Evolutionary conservation across 352 stramenopile species (phyloP), one percentile per base, ranked within the genome.

Genomic region (Phytophthora kernoviae): DNA sequence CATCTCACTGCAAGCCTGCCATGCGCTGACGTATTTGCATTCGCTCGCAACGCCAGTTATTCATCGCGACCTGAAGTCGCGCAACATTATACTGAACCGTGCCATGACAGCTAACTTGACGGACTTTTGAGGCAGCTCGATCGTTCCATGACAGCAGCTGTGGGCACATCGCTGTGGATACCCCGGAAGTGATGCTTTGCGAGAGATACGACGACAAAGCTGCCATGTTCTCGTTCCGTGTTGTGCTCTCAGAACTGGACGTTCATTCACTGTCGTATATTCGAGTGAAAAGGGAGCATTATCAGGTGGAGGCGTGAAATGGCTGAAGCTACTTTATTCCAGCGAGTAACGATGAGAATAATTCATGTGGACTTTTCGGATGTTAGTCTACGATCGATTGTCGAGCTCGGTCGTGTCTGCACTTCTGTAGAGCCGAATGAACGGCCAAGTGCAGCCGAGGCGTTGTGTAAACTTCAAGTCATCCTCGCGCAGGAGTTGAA

Each of bases 41-140:
- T 51, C 43, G n/a, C 11, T 58, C 1, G n/a, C 42, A 15, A 20
- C 21, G 39, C 50, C 50, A 18, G 15, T 68, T 3, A 50, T 68
- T 12, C 59, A 62, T 27, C 59, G 52, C 5, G 59, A 68, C 27
- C 33, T 68, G n/a, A 62, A 61, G 21, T 46, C 54, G 26, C 30
- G 48, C 12, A 68, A 68, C 39, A 47, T 62, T 4, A 26, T 68
- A 5, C 26, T 68, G 8, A 37, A 24, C 12, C 15, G 26, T 11
- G 26, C 17, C 5, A 10, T 40, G 9, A 17, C 48, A 6, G 54
- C 54, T n/a, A 68, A 68, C 15, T 32, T 68, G 17, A 75, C 65
- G 8, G 70, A 76, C n/a, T 36, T 75, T 79, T 53, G 65, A 53
- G 2, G 10, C 42, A 41, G 11, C 26, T 30, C n/a, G 54, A 60